Base-by-base conservation (phyloP, 192 early-diverging fungal genomes). In the Thamnidium elegans region DNA sequence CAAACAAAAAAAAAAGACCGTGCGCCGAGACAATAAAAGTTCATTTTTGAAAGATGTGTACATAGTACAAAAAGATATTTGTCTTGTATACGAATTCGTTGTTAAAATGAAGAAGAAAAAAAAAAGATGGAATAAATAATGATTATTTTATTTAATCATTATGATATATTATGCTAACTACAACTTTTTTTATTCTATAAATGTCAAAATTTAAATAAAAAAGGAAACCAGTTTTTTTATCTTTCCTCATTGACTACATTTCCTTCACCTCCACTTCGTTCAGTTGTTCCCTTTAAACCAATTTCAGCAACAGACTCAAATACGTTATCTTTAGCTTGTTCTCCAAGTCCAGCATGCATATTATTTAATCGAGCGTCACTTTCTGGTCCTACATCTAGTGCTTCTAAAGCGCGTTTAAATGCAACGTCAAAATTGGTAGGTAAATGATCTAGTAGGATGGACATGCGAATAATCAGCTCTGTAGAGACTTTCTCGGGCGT, bases 361-460 rank as follows among this genome's bases (percentile, higher is more conserved):
- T 15, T 4, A 1, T 48, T 19, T 15, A 48, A 19, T 48, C 17
- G 13, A 48, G 5, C 1, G 4, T 48, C 15, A 17, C 17, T 48
- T 17, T 48, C 46, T 17, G 46, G 5, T 6, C 17, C 17, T 19
- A 17, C 17, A 48, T 48, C 17, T 3, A 59, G 20, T 21, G 61
- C 17, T 61, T 74, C 66, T 13, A 67, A 55, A 7, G 72, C 72
- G 9, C 72, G 61, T 1, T 42, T 31, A 47, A 74, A 74, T 0
- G 66, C 66, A 26, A 74, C 55, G 43, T 74, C 72, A 65, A 68
- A 74, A 34, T 74, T 74, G 44, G 66, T 69, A 3, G 72, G 72
- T 30, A 74, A 50, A 65, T 74, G 72, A 21, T 74, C 72, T 4
- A 74, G 50, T 10, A 74, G 30, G 42, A 74, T 69, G 7, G 60